These are phyloP conservation scores for Lichtheimia corymbifera DNA, from an alignment of 371 early-diverging fungal genomes.

Conservation along the genomic window DNA sequence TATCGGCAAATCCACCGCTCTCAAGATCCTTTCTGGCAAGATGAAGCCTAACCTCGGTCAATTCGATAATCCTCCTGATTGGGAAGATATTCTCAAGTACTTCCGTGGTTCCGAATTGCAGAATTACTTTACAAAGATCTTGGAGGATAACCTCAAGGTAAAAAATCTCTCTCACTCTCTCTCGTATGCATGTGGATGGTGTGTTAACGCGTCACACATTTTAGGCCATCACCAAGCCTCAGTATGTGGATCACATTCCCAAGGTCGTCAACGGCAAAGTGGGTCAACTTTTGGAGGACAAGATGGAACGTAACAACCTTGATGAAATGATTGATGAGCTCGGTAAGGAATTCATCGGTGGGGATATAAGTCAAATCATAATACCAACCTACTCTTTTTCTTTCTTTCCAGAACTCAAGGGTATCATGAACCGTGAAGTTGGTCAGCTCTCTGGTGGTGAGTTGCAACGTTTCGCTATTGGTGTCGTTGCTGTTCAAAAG, in stretches of 20 bases:
- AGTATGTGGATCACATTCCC: conserved; percentile 98
- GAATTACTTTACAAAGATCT: conserved; percentile 98
- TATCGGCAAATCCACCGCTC: conserved; percentile 97
- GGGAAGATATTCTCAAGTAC: conserved; percentile 95
- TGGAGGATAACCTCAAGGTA: conserved; percentile 92
- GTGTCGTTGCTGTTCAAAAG: conserved; percentile 82
- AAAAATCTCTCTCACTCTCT: too few species aligned
- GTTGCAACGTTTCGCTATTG: conserved; percentile 99
- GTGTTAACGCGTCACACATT: not conserved
- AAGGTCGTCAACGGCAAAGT: conserved; percentile 89
- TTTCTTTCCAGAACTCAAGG: conserved; percentile 71
- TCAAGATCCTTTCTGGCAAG: conserved; percentile 97
- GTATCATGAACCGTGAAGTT: conserved; percentile 90
- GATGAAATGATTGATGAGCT: conserved; percentile 76
- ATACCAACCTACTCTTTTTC: too few species aligned
- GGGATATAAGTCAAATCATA: too few species aligned
- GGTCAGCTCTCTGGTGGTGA: conserved; percentile 98
- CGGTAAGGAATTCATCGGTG: conserved; percentile 37
- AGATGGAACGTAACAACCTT: conserved; percentile 75
- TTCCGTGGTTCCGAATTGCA: conserved; percentile 99
- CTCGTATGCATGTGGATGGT: not conserved
- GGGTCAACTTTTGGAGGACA: conserved; percentile 71
- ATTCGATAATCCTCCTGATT: conserved; percentile 90
- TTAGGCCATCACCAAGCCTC: conserved; percentile 93
- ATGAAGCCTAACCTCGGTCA: conserved; percentile 98